Base-by-base conservation (phyloP, 352 stramenopile genomes). In the Phytophthora litchii region DNA sequence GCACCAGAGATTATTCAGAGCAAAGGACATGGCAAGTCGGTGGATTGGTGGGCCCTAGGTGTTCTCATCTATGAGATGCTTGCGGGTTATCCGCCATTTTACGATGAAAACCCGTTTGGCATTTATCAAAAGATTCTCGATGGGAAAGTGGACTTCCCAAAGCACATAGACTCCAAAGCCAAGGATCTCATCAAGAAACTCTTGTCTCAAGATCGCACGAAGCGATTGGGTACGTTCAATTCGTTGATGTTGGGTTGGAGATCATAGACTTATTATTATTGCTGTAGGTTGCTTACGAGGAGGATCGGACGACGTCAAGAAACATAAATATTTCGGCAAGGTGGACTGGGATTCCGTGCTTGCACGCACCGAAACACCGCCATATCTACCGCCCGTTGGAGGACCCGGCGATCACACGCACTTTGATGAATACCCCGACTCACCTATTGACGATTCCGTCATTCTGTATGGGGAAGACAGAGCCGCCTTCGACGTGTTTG, bases 91-190 rank as follows among this genome's bases (percentile, higher is more conserved):
- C 87, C 91, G 27, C 90, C 91, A 3, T 97, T 97, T 52, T 97
- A 96, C 58, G 92, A 97, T 72, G 88, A 97, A 35, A 97, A 95
- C 50, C 86, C 89, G 35, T 96, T 98, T 56, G 89, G 88, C 14
- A 97, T 98, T 59, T 98, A 98, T 67, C 90, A 97, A 49, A 97
- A 97, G 65, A 98, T 98, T 49, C 60, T 97, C 25, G 88, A 92
- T 50, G 90, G 86, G 38, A 92, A 91, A 49, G 85, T 97, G 13
- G 89, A 97, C 36, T 95, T 93, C 58, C 92, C 92, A 23, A 87
- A 86, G 57, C 80, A 96, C 72, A 88, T 98, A 51, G 90, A 97
- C 60, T 73, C 70, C 51, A 95, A 96, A 56, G 88, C 89, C 23
- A 94, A 94, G 70, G 88, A 97, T 52, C 67, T 97, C 35, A 94